Evolutionary conservation across 1,284 basidiomycete genomes (phyloP).

Genomic region (Agaricales sp.): DNA sequence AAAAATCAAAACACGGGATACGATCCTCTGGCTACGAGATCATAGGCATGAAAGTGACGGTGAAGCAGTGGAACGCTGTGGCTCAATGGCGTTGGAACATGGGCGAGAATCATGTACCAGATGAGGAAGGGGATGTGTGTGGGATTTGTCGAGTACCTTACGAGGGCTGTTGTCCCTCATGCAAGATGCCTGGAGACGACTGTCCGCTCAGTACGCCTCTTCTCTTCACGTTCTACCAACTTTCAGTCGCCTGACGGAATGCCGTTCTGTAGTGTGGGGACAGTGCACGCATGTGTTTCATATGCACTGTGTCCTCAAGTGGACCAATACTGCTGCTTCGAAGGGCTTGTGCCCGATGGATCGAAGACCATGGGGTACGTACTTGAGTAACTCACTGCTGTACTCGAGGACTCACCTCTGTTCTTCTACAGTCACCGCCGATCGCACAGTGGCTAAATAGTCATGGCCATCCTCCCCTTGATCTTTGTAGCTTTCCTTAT

Average conservation of each 20-base stretch:
- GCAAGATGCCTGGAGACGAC: constrained; percentile 93
- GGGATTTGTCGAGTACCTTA: constrained; percentile 89
- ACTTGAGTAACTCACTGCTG: not conserved
- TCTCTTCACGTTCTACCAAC: not conserved
- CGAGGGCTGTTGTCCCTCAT: constrained; percentile 88
- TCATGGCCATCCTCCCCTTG: no score
- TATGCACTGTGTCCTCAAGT: constrained; percentile 92
- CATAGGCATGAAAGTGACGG: constrained; percentile 60
- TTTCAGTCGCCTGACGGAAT: not conserved
- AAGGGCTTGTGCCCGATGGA: constrained; percentile 96
- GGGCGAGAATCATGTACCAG: constrained; percentile 49
- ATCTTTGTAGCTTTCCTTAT: no score
- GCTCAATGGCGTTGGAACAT: constrained; percentile 85
- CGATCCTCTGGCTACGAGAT: no score
- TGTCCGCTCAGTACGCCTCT: constrained; percentile 89
- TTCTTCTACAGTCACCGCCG: not conserved
- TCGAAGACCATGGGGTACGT: constrained; percentile 79
- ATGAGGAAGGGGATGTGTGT: constrained; percentile 81
- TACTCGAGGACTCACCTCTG: not conserved
- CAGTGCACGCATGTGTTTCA: constrained; percentile 93
- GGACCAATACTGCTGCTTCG: constrained; percentile 79
- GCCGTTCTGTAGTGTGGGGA: constrained; percentile 67
- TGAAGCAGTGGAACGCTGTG: constrained; percentile 79
- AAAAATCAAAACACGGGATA: no score
- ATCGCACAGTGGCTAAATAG: not conserved